A percentile compares a stretch with the other conserved stretches of the same genome.
Conservation (phyloP, 2,329 filamentous ascomycete species). For the Helicocarpus griseus region DNA sequence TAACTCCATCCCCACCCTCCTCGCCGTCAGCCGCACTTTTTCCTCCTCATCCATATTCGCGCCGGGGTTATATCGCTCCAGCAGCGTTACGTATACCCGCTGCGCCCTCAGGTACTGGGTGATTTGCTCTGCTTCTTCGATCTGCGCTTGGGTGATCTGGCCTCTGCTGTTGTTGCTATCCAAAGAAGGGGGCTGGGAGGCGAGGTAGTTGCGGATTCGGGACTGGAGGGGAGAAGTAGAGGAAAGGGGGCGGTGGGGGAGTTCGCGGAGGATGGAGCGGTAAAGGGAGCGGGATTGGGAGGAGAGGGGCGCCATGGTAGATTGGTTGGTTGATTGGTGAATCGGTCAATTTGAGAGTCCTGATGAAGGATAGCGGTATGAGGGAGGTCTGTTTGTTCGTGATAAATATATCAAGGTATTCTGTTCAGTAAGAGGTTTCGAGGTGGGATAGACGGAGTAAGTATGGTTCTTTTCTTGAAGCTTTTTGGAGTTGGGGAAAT, state of each 20-base stretch:
- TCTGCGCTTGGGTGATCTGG: slow-evolving; percentile 22
- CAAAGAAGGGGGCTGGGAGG: slow-evolving; percentile 23
- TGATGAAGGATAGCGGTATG: too few species aligned
- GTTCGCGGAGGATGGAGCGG: slow-evolving; percentile 77
- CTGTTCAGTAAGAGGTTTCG: too few species aligned
- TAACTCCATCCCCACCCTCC: slow-evolving; percentile 83
- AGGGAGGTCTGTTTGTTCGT: too few species aligned
- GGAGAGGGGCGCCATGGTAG: slow-evolving; percentile 14
- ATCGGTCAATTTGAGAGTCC: neutral
- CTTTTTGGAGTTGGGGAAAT: neutral
- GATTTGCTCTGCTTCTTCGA: slow-evolving; percentile 62
- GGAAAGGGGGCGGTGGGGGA: slow-evolving; percentile 59
- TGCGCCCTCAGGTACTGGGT: slow-evolving; percentile 77
- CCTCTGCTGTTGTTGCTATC: slow-evolving; percentile 19
- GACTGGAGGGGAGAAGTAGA: slow-evolving; percentile 59
- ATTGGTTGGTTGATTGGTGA: neutral
- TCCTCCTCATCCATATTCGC: slow-evolving; percentile 81
- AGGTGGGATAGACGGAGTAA: too few species aligned
- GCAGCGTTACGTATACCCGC: slow-evolving; percentile 64
- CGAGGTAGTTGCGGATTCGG: slow-evolving; percentile 57
- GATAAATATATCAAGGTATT: too few species aligned
- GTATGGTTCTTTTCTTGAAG: neutral
- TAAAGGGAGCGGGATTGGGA: slow-evolving; percentile 63
- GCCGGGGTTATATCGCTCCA: slow-evolving; percentile 90
- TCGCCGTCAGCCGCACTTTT: slow-evolving; percentile 69